Conservation (phyloP, 176 grass and related monocot genomes). For the Avena atlantica region DNA sequence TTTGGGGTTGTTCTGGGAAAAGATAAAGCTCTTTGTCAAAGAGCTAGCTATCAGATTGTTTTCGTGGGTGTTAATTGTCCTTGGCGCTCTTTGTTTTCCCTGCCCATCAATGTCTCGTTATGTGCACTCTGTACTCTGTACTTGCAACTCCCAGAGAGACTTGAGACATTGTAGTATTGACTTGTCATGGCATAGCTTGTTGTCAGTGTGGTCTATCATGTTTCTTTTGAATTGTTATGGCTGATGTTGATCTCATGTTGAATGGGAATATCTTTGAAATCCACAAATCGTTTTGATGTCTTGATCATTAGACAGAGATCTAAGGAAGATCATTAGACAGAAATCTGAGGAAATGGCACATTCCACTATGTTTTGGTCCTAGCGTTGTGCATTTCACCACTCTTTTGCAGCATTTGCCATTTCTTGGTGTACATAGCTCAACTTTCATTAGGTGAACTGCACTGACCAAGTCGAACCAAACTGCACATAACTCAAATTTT, state of each 20-base stretch:
- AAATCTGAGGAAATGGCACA: too few species aligned
- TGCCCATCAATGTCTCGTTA: slow-evolving; percentile 16
- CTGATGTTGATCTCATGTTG: not conserved
- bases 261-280: too few species aligned
- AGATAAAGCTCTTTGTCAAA: slow-evolving; percentile 41
- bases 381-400: too few species aligned
- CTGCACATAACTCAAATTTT: too few species aligned
- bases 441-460: too few species aligned
- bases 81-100: slow-evolving; percentile 34
- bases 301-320: too few species aligned
- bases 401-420: too few species aligned
- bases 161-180: slow-evolving; percentile 39
- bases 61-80: slow-evolving; percentile 41
- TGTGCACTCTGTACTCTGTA: slow-evolving; percentile 3
- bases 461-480: too few species aligned
- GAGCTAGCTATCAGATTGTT: slow-evolving; percentile 57
- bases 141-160: not conserved
- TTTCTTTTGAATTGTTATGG: not conserved
- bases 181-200: slow-evolving; percentile 45
- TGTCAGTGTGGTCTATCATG: not conserved
- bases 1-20: slow-evolving; percentile 36
- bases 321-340: too few species aligned
- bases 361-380: too few species aligned
- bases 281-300: too few species aligned
- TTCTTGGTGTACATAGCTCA: too few species aligned